Evolutionary conservation across 2,329 filamentous ascomycete genomes (phyloP).

Genomic region (Trichoderma cornu-damae): DNA sequence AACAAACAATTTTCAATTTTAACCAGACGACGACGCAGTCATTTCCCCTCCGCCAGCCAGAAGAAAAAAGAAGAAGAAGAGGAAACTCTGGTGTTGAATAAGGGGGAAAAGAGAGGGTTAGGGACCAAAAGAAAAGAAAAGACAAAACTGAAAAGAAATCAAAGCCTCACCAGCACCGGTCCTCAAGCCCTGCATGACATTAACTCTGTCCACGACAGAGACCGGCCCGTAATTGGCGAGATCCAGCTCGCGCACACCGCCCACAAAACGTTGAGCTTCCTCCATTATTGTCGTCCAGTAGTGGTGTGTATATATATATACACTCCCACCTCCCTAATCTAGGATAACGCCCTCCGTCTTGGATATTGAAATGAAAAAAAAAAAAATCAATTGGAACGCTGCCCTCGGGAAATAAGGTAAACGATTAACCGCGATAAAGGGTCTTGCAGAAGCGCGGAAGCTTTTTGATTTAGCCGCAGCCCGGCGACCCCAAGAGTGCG

Average conservation of each 20-base stretch:
- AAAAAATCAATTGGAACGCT: neutral
- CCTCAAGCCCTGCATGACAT: slow-evolving; percentile 52
- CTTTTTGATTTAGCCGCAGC: slow-evolving; percentile 11
- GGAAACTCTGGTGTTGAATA: neutral
- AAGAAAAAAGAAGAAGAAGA: neutral
- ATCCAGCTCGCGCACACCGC: slow-evolving; percentile 44
- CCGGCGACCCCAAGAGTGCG: neutral
- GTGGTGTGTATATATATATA: too few species aligned
- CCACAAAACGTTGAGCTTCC: slow-evolving; percentile 15
- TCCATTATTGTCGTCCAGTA: slow-evolving; percentile 12
- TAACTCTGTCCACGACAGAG: slow-evolving; percentile 51
- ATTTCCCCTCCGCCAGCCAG: neutral
- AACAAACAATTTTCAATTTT: too few species aligned
- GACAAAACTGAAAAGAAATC: neutral
- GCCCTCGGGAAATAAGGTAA: neutral
- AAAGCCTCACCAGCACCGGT: slow-evolving; percentile 54
- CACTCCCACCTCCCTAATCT: slow-evolving; percentile 12
- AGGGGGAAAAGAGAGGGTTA: neutral
- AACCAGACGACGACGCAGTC: too few species aligned
- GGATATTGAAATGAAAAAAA: neutral
- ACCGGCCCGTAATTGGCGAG: slow-evolving; percentile 44
- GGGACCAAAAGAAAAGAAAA: neutral
- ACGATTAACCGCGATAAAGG: slow-evolving; percentile 14
- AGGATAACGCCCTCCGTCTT: neutral
- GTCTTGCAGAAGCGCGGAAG: slow-evolving; percentile 8